Conservation (phyloP, 2,329 filamentous ascomycete genomes). For the Parascedosporium putredinis region DNA sequence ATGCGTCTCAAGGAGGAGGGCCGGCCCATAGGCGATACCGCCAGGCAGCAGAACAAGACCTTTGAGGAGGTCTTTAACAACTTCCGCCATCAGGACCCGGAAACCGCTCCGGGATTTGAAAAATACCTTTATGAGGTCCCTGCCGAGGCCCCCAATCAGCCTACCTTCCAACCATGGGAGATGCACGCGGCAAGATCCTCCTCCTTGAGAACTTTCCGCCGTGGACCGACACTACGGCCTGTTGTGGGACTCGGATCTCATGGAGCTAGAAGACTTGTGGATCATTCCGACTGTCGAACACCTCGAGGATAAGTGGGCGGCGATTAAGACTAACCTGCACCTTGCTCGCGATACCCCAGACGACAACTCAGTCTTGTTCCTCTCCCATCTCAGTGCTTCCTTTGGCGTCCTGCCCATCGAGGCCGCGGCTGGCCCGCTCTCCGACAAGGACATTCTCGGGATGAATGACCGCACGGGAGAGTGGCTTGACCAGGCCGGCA, state of each 20-base stretch:
- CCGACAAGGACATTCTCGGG: slow-evolving; percentile 27
- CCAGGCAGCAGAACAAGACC: slow-evolving; percentile 21
- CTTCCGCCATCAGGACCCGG: slow-evolving; percentile 24
- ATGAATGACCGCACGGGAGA: slow-evolving; percentile 39
- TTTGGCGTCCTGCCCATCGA: slow-evolving; percentile 38
- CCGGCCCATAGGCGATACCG: slow-evolving; percentile 17
- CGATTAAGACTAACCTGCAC: slow-evolving; percentile 29
- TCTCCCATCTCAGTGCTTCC: slow-evolving; percentile 36
- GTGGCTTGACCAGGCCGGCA: slow-evolving; percentile 25
- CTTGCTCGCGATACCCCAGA: slow-evolving; percentile 19
- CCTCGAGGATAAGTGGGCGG: slow-evolving; percentile 36
- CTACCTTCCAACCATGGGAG: slow-evolving; percentile 31
- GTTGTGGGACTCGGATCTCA: slow-evolving; percentile 31
- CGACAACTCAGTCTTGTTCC: slow-evolving; percentile 30
- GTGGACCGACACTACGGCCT: slow-evolving; percentile 26
- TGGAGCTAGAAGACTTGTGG: slow-evolving; percentile 37
- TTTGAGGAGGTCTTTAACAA: slow-evolving; percentile 35
- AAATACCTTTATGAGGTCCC: slow-evolving; percentile 25
- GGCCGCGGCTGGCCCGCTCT: slow-evolving; percentile 35
- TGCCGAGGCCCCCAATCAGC: slow-evolving; percentile 13
- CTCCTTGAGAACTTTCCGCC: slow-evolving; percentile 33
- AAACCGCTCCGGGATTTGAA: slow-evolving; percentile 23
- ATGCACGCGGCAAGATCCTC: slow-evolving; percentile 33
- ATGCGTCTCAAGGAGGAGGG: slow-evolving; percentile 41
- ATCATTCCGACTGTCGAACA: slow-evolving; percentile 30